These are phyloP conservation scores for Chrysanthemum seticuspe DNA, from an alignment of 129 eudicot species.

Conservation along the genomic window DNA sequence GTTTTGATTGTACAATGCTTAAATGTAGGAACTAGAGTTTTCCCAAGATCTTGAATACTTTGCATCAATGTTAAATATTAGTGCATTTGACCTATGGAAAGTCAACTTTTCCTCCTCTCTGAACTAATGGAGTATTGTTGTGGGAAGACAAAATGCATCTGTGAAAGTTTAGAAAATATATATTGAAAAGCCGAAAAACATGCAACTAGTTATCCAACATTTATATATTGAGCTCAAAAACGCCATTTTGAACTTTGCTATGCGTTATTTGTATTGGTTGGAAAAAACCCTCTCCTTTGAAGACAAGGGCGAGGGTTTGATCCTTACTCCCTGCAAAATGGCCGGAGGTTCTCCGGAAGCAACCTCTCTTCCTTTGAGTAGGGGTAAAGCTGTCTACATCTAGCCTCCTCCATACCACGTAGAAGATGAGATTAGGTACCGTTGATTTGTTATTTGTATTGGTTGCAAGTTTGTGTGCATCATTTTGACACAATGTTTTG, in stretches of 20 bases:
- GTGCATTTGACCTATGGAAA: neutral
- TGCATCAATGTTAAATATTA: neutral
- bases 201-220: neutral
- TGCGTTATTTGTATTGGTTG: neutral
- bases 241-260: too few relatives aligned
- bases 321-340: too few relatives aligned
- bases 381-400: too few relatives aligned
- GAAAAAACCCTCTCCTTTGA: too few relatives aligned
- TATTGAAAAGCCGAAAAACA: neutral
- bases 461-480: neutral
- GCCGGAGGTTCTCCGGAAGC: too few relatives aligned
- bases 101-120: neutral
- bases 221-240: neutral
- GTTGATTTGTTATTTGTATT: too few relatives aligned
- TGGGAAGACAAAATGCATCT: neutral
- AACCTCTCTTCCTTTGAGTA: too few relatives aligned
- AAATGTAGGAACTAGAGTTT: conserved; percentile 2
- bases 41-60: neutral
- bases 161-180: neutral
- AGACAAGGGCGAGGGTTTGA: too few relatives aligned
- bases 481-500: too few relatives aligned
- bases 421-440: too few relatives aligned
- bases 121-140: neutral
- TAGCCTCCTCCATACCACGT: too few relatives aligned
- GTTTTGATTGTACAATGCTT: neutral